Percentiles rank a stretch among this genome's conserved stretches.
Evolutionary conservation across 371 early-diverging fungal genomes (phyloP).

Genomic region (Lichtheimia corymbifera): DNA sequence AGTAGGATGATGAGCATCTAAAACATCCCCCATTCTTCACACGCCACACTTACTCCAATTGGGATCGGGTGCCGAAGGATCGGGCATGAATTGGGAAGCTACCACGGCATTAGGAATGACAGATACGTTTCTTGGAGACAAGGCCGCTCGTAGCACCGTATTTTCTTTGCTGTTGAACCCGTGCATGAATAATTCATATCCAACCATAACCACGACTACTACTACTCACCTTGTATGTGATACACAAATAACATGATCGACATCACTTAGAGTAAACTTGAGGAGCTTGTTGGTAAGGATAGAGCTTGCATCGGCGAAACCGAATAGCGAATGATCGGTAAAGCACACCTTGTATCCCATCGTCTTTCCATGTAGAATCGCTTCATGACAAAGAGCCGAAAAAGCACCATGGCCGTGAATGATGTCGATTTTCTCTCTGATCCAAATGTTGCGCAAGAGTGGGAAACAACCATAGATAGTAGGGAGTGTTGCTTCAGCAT

Average conservation of each 20-base stretch:
- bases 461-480: conserved; percentile 92
- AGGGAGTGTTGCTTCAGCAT: conserved; percentile 90
- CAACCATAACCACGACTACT: no score
- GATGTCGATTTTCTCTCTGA: conserved; percentile 91
- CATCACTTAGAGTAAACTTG: conserved; percentile 92
- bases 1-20: neutral
- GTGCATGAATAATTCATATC: no score
- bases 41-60: conserved; percentile 66
- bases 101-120: conserved; percentile 99
- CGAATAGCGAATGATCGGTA: conserved; percentile 99
- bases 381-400: conserved; percentile 94
- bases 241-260: conserved; percentile 98
- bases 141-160: conserved; percentile 91
- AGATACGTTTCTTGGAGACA: conserved; percentile 87
- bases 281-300: conserved; percentile 95
- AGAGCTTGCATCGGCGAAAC: conserved; percentile 92
- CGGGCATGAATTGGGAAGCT: conserved; percentile 87
- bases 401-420: conserved; percentile 98
- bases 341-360: conserved; percentile 96
- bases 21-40: neutral
- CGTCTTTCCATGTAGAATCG: conserved; percentile 93
- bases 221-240: conserved; percentile 88
- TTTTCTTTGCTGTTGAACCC: conserved; percentile 93
- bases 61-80: conserved; percentile 75
- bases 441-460: conserved; percentile 89